Evolutionary conservation across 1,284 basidiomycete genomes (phyloP), one percentile per base, ranked within the genome.

Genomic region (Ustilago shanxiensis): DNA sequence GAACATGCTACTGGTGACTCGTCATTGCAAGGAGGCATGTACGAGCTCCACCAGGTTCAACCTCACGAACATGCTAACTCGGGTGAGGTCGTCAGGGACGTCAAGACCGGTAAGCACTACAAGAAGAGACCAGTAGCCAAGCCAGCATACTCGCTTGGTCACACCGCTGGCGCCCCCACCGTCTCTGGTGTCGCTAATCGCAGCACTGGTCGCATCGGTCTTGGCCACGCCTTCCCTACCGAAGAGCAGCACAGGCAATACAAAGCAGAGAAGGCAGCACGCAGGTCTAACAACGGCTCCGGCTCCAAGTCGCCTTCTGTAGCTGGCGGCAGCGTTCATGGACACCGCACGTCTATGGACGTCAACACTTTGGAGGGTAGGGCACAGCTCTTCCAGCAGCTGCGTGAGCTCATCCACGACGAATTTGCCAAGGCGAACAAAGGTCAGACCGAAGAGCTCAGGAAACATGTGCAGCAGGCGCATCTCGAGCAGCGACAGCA

Each of bases 21-120:
- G 0, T 33, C 66, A 3, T 31, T 63, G 0, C 47, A 53, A 24
- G 57, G 54, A 6, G 67, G 64, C 59, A 50, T 66, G 28, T 76
- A 58, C 55, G 66, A 72, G 44, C 68, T 80, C 20, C 47, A 49
- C 13, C 64, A 57, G 14, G 57, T 80, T 24, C 35, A 49, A n/a
- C 60, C 77, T 5, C n/a, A 66, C 39, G 69, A 73, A 7, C 29
- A 51, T 2, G 66, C 71, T 26, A 28, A 41, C 10, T 22, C 13
- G 2, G 66, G 66, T 26, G 71, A 77, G n/a, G 58, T 79, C 35
- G 61, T 80, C 50, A 70, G 68, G 61, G 79, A 80, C 63, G 47
- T 60, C 50, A 76, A 74, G 58, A 73, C 77, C 20, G 79, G 79
- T 53, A 75, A 77, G 47, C 79, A 79, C 41, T 80, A 80, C 70